phyloP scores from a whole-genome alignment of 768 basidiomycete genomes.

The Boletus bicolor region DNA sequence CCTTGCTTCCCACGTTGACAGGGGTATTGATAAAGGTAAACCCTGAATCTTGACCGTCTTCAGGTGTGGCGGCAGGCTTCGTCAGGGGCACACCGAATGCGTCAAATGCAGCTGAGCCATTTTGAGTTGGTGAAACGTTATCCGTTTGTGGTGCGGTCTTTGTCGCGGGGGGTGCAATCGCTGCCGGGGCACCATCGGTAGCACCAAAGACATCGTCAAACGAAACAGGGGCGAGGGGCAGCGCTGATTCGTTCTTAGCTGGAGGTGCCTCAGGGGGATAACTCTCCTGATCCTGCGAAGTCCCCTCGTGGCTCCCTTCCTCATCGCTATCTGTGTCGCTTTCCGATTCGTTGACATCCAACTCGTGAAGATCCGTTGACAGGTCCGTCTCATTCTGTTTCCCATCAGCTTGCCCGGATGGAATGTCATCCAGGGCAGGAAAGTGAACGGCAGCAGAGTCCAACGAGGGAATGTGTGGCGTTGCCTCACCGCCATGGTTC shows the following conservation, averaged over 20 bases:
- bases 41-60: constrained; percentile 18
- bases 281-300: constrained; percentile 19
- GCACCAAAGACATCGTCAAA: constrained; percentile 61
- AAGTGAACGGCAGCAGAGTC: constrained; percentile 30
- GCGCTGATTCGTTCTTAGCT: constrained; percentile 10
- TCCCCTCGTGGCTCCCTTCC: constrained; percentile 34
- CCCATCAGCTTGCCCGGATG: constrained; percentile 17
- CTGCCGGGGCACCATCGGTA: constrained; percentile 17
- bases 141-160: constrained; percentile 18
- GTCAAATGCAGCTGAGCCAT: constrained; percentile 29
- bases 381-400: constrained; percentile 52
- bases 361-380: constrained; percentile 49
- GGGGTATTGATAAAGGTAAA: constrained; percentile 21
- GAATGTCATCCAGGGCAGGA: constrained; percentile 36
- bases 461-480: constrained; percentile 24
- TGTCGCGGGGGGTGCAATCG: constrained; percentile 17
- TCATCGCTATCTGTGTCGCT: constrained; percentile 50
- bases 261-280: constrained; percentile 15
- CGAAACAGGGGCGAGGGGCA: constrained; percentile 22
- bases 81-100: constrained; percentile 38
- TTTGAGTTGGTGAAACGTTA: constrained; percentile 14
- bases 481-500: constrained; percentile 6
- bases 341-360: constrained; percentile 57
- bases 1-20: constrained; percentile 10
- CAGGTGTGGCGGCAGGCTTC: constrained; percentile 14